Base-by-base conservation (phyloP, 129 eudicot genomes). In the Arctium minus region DNA sequence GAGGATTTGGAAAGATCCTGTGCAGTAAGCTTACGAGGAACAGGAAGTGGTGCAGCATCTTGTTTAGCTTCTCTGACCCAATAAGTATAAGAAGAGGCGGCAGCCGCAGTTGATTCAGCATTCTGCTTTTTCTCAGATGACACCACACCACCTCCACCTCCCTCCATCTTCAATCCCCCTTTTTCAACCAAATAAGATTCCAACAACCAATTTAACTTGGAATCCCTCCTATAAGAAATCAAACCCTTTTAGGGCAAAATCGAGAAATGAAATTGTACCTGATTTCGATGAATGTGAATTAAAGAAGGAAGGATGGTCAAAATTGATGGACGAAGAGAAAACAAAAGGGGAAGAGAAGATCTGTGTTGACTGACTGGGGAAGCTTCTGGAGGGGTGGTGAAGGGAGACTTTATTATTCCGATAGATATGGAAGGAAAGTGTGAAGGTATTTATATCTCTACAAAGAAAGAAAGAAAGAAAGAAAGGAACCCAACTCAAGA, bases 11-110 rank as follows among this genome's bases (percentile, higher is more conserved):
- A 70, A 56, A 86, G 39, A 70, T 90, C 97, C n/a, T 81, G 73
- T 18, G 90, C 73, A 17, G 92, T 79, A 65, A 95, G 92, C 88
- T 95, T 95, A 77, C 91, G 89, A 12, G 99, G 97, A 17, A 85
- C 89, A 69, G 99, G 97, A 77, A 86, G 86, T 29, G 99, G 99
- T 35, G 97, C 97, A 32, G 97, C 99, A 36, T 95, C 97, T 36
- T 85, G 88, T 60, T 86, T 89, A 56, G 15, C 81, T 74, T 90
- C 89, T 40, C 98, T 80, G 1, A 95, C 99, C 97, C 97, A 95
- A 68, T 95, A 95, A 33, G 92, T 95, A 73, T 93, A 91, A 30
- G 97, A 93, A 17, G 93, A 83, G 2, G 79, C 60, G 17, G 92
- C 83, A 44, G 79, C 60, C 15, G 92, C 83, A 44, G 81, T 73